phyloP scores from a whole-genome alignment of 192 early-diverging fungal genomes.

The Haplosporangium gracile region DNA sequence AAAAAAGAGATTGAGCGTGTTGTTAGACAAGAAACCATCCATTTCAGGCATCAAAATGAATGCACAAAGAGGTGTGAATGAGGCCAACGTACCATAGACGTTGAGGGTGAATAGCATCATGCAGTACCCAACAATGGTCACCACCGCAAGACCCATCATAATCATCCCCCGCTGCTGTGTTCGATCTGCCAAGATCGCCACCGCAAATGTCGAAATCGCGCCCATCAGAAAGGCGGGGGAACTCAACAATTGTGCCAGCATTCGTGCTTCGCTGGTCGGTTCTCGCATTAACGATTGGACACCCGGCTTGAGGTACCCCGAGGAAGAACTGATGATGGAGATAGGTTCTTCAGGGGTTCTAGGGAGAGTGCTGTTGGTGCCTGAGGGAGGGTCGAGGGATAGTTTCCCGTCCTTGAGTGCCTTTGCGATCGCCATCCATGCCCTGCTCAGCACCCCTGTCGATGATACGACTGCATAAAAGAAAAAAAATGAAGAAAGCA shows the following conservation, averaged over 20 bases:
- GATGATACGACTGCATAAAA: conserved; percentile 28
- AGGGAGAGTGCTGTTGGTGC: background rate
- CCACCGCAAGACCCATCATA: conserved; percentile 19
- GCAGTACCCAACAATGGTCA: conserved; percentile 25
- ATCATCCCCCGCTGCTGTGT: conserved; percentile 41
- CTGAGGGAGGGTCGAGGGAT: background rate
- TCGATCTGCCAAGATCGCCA: conserved; percentile 35
- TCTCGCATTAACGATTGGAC: conserved; percentile 15
- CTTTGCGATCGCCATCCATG: conserved; percentile 38
- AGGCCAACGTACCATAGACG: conserved; percentile 21
- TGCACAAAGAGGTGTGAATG: background rate
- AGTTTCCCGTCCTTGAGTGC: conserved; percentile 9
- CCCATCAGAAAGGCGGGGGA: conserved; percentile 20
- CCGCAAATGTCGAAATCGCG: conserved; percentile 22
- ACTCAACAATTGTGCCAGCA: conserved; percentile 32
- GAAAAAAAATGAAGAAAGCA: background rate
- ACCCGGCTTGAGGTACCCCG: conserved; percentile 5
- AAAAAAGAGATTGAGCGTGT: background rate
- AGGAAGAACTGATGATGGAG: conserved; percentile 1
- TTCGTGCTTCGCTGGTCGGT: conserved; percentile 19
- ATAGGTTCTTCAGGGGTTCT: background rate
- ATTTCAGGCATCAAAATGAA: background rate
- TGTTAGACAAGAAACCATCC: too few species aligned
- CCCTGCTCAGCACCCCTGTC: conserved; percentile 10
- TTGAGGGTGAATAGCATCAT: conserved; percentile 35